Evolutionary conservation across 805 yeast species (phyloP).

Genomic region (Wickerhamiella shivajii): DNA sequence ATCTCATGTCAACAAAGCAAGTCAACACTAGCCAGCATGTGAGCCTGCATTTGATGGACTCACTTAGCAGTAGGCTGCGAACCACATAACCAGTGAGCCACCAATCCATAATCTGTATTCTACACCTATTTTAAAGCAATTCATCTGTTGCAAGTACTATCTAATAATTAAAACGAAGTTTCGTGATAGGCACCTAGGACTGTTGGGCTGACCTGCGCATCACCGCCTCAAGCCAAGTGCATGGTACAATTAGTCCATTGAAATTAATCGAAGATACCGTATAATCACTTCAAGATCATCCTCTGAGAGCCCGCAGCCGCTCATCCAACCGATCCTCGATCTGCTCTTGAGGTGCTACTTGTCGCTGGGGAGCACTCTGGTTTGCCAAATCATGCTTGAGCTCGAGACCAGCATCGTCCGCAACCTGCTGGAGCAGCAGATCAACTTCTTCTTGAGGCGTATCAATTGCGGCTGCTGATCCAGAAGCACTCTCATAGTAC

Average conservation of each 20-base stretch:
- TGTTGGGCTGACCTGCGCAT: too few relatives aligned
- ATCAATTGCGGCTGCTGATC: constrained; percentile 69
- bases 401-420: constrained; percentile 95
- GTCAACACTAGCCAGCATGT: too few relatives aligned
- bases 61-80: too few relatives aligned
- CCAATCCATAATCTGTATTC: too few relatives aligned
- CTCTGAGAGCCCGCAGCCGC: constrained; percentile 71
- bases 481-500: constrained; percentile 83
- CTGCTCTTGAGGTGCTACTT: constrained; percentile 36
- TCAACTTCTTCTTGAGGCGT: constrained; percentile 96
- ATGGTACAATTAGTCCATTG: not conserved
- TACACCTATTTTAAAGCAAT: too few relatives aligned
- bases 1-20: too few relatives aligned
- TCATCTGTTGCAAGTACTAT: too few relatives aligned
- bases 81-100: too few relatives aligned
- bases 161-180: too few relatives aligned
- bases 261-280: not conserved
- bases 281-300: constrained; percentile 17
- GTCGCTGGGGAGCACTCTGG: constrained; percentile 40
- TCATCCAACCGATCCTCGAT: constrained; percentile 82
- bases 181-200: too few relatives aligned
- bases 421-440: constrained; percentile 74
- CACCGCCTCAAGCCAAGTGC: too few relatives aligned
- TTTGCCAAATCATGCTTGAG: constrained; percentile 61
- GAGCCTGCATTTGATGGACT: too few relatives aligned